A percentile compares a stretch with the other conserved stretches of the same genome.
Conservation (phyloP, 140 eudicot species). For the Flaveria floridana region DNA sequence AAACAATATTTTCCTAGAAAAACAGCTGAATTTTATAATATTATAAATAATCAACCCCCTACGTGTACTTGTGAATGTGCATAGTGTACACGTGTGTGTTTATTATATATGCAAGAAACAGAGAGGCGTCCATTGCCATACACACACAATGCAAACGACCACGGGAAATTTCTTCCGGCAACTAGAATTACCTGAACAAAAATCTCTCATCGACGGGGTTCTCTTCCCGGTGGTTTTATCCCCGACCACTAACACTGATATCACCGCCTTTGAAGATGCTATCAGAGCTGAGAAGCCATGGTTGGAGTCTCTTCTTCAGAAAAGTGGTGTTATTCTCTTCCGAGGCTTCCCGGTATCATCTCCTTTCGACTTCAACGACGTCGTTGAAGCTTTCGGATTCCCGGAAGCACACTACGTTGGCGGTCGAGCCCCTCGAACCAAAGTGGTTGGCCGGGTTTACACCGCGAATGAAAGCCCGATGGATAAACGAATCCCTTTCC, state of each 20-base stretch:
- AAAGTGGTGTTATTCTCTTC: slow-evolving; percentile 58
- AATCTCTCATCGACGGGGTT: slow-evolving; percentile 26
- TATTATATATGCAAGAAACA: not conserved
- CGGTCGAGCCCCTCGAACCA: slow-evolving; percentile 68
- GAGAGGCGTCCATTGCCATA: not conserved
- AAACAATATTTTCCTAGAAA: not conserved
- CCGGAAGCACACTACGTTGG: slow-evolving; percentile 65
- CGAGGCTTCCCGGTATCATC: slow-evolving; percentile 46
- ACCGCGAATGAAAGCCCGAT: slow-evolving; percentile 82
- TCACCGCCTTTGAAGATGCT: slow-evolving; percentile 12
- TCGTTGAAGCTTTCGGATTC: slow-evolving; percentile 73
- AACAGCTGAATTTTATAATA: not conserved
- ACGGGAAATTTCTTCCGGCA: slow-evolving; percentile 37
- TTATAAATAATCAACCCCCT: not conserved
- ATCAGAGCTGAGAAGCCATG: slow-evolving; percentile 23
- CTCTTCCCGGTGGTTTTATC: slow-evolving; percentile 20
- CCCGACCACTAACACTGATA: not conserved
- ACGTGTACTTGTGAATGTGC: not conserved
- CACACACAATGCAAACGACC: slow-evolving; percentile 7
- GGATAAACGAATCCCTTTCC: slow-evolving; percentile 67
- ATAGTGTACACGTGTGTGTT: not conserved
- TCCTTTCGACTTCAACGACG: slow-evolving; percentile 54
- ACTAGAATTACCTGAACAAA: slow-evolving; percentile 46
- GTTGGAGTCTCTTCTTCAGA: slow-evolving; percentile 20
- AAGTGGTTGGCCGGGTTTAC: slow-evolving; percentile 68